Conservation (phyloP, 768 basidiomycete species). For the Hericium erinaceus region DNA sequence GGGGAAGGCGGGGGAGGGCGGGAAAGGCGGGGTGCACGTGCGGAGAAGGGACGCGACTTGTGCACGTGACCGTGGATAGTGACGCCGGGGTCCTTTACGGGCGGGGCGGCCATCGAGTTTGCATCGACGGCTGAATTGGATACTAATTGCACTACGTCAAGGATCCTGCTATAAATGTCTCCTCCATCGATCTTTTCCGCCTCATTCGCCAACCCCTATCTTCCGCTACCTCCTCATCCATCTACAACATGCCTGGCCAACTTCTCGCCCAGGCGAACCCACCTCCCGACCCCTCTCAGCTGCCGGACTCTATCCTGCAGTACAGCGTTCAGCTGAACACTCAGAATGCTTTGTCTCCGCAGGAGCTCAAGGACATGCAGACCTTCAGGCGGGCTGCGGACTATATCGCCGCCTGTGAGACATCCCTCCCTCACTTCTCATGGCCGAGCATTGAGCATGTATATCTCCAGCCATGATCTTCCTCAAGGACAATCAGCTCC, state of each 20-base stretch:
- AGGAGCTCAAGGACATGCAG: slow-evolving; percentile 43
- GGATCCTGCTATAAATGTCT: neutral
- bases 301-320: slow-evolving; percentile 49
- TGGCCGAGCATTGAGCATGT: neutral
- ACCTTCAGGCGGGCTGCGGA: slow-evolving; percentile 54
- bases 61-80: neutral
- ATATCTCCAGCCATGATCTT: slow-evolving; percentile 68
- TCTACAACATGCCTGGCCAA: slow-evolving; percentile 46
- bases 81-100: neutral
- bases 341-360: slow-evolving; percentile 34
- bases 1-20: neutral
- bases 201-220: neutral
- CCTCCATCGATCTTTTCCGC: neutral
- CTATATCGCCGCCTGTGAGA: slow-evolving; percentile 61
- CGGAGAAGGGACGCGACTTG: neutral
- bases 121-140: too few species aligned
- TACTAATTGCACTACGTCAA: too few species aligned
- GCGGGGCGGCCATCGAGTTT: neutral
- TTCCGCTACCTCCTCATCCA: neutral
- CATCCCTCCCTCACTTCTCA: neutral
- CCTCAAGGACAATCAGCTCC: slow-evolving; percentile 59
- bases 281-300: slow-evolving; percentile 56
- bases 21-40: neutral
- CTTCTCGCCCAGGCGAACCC: slow-evolving; percentile 53
- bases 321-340: slow-evolving; percentile 39